Evolutionary conservation across 805 yeast species (phyloP), one percentile per base, ranked within the genome.

Genomic region (Candida palmyrensis): DNA sequence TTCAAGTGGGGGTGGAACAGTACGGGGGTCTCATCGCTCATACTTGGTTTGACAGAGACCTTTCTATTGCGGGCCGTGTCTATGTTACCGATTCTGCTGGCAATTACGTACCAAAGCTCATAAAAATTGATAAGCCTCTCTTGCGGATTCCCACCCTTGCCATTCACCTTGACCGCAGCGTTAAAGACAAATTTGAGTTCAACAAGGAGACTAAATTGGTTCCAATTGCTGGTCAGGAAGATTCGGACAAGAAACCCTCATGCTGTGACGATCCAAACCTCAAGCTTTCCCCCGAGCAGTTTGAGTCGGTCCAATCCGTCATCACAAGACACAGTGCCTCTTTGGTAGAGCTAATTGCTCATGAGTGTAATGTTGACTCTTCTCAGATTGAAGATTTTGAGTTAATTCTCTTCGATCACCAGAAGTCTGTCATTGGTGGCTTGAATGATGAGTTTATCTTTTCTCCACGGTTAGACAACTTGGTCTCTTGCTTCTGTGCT

Each of bases 11-110:
- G 24, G 95, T 92, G 7, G 97, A 92, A 58, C 75, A 81, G 31
- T 90, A 90, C 51, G 97, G 98, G 36, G 97, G 97, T 22, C 92
- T 96, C 32, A 79, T 89, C 35, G 92, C 97, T 78, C 96, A 86
- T 53, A 77, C 96, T 4, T 90, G 97, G 97, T 90, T 92, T 51
- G 98, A 90, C 57, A 77, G 97, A 39, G 97, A 90, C 55, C 70
- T 92, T 46, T 73, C 90, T 24, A 65, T 88, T 39, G 97, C 97
- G 6, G 98, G 98, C 11, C 71, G 97, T 44, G 95, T 90, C 1
- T 80, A 80, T 52, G 82, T 85, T 12, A 68, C 62, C 25, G 53
- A 49, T n/a, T 59, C 55, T 3, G 43, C 57, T 4, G 81, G 75
- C 6, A 65, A 70, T 35, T 69, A 61, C 36, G 73, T 75, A 30